Conservation (phyloP, 2,329 filamentous ascomycete species). For the Verticillium nonalfalfae region DNA sequence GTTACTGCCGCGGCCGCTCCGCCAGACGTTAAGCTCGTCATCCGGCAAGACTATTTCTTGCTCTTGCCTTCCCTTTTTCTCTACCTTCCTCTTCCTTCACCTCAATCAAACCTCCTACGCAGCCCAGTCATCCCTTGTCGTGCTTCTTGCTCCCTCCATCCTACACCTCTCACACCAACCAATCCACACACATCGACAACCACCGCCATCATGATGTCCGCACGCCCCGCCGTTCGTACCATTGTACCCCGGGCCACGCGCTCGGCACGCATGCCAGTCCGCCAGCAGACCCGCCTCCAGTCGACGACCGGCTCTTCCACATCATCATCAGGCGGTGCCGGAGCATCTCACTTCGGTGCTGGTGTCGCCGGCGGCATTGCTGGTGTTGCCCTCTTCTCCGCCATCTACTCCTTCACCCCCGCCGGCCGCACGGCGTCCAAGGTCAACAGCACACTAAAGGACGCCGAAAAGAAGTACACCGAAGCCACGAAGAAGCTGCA, state of each 20-base stretch:
- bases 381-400: slow-evolving; percentile 34
- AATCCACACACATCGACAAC: not conserved
- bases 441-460: slow-evolving; percentile 40
- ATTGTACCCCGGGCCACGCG: slow-evolving; percentile 19
- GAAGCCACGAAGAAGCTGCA: slow-evolving; percentile 54
- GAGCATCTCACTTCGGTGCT: slow-evolving; percentile 26
- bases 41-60: not conserved
- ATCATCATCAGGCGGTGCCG: slow-evolving; percentile 8
- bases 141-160: too few relatives aligned
- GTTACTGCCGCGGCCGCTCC: not conserved
- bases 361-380: slow-evolving; percentile 35
- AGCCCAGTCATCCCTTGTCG: too few relatives aligned
- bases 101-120: too few relatives aligned
- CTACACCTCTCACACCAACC: too few relatives aligned
- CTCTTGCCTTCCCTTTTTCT: not conserved
- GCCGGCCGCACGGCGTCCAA: slow-evolving; percentile 31
- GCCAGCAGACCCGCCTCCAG: slow-evolving; percentile 31
- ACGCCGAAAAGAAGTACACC: slow-evolving; percentile 55
- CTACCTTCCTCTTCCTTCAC: not conserved
- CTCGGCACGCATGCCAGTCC: slow-evolving; percentile 15
- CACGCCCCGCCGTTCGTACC: slow-evolving; percentile 20
- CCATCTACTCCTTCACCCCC: slow-evolving; percentile 35
- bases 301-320: slow-evolving; percentile 27
- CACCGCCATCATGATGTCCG: slow-evolving; percentile 19
- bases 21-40: not conserved